A percentile compares a stretch with the other conserved stretches of the same genome.
Conservation (phyloP, 202 grass and related monocot genomes). For the Zoysia matrella region DNA sequence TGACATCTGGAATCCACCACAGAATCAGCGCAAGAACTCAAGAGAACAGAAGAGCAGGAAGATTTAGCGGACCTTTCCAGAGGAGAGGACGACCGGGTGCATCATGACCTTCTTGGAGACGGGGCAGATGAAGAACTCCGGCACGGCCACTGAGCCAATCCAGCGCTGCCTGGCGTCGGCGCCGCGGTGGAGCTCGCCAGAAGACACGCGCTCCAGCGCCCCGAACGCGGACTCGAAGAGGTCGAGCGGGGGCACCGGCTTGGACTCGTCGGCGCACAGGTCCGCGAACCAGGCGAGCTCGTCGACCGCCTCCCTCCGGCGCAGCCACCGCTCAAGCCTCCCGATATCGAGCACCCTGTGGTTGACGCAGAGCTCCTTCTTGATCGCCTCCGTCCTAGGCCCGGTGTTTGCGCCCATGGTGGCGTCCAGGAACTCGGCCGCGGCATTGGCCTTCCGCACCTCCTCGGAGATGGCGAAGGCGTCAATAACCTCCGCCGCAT, state of each 20-base stretch:
- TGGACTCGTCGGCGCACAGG: not conserved
- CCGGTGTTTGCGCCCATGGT: slow-evolving; percentile 32
- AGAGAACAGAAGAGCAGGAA: not conserved
- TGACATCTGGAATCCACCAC: slow-evolving; percentile 7
- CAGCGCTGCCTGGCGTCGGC: slow-evolving; percentile 31
- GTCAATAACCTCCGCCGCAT: slow-evolving; percentile 32
- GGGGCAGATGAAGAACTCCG: slow-evolving; percentile 41
- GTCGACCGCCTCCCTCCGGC: slow-evolving; percentile 26
- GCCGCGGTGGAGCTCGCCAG: slow-evolving; percentile 33
- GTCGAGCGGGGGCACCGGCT: slow-evolving; percentile 10
- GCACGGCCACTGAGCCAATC: slow-evolving; percentile 31
- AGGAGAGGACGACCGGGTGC: slow-evolving; percentile 53
- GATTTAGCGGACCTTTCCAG: slow-evolving; percentile 50
- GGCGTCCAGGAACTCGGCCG: slow-evolving; percentile 27
- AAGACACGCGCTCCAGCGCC: slow-evolving; percentile 31
- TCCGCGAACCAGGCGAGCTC: slow-evolving; percentile 46
- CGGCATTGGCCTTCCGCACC: too few species aligned
- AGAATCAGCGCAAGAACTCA: slow-evolving; percentile 9
- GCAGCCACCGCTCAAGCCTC: slow-evolving; percentile 56
- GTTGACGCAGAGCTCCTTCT: slow-evolving; percentile 44
- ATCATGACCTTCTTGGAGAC: slow-evolving; percentile 39
- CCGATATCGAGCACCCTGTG: slow-evolving; percentile 33
- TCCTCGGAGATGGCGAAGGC: slow-evolving; percentile 11
- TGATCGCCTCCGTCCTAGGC: slow-evolving; percentile 27
- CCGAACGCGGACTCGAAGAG: slow-evolving; percentile 41